phyloP scores from a whole-genome alignment of 73 alveolate species.

The Tetrahymena borealis region DNA sequence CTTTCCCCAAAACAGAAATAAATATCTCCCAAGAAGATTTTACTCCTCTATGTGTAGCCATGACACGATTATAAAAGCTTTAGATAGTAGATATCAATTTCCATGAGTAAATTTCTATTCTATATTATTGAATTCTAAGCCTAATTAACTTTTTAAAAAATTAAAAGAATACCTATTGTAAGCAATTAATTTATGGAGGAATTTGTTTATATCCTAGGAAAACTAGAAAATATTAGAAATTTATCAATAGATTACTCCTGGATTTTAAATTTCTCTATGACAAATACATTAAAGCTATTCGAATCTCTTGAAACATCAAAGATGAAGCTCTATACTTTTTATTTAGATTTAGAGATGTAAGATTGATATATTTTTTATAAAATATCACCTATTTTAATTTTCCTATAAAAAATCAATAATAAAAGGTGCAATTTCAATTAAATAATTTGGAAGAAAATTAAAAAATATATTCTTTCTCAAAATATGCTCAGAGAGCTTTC shows the following conservation, averaged over 20 bases:
- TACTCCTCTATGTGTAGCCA: not conserved
- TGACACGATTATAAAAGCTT: not conserved
- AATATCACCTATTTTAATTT: too few species aligned
- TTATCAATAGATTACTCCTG: not conserved
- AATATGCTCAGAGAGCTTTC: not conserved
- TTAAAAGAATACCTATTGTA: not conserved
- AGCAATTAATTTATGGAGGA: not conserved
- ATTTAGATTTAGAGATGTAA: not conserved
- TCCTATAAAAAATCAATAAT: not conserved
- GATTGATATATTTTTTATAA: too few species aligned
- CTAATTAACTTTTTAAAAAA: not conserved
- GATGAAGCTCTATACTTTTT: not conserved
- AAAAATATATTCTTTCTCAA: not conserved
- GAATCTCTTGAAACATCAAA: not conserved
- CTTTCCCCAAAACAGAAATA: not conserved
- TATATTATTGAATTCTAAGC: too few species aligned
- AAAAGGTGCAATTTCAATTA: not conserved
- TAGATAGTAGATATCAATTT: not conserved
- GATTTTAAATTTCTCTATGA: not conserved
- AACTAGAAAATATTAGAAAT: not conserved
- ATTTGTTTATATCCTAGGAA: not conserved
- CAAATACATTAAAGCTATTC: not conserved
- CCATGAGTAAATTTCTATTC: not conserved
- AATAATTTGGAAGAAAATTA: not conserved
- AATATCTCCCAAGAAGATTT: not conserved